Percentiles rank a stretch among this genome's conserved stretches.
Conservation (phyloP, 495 filamentous ascomycete genomes). For the Cladorrhinum samala region DNA sequence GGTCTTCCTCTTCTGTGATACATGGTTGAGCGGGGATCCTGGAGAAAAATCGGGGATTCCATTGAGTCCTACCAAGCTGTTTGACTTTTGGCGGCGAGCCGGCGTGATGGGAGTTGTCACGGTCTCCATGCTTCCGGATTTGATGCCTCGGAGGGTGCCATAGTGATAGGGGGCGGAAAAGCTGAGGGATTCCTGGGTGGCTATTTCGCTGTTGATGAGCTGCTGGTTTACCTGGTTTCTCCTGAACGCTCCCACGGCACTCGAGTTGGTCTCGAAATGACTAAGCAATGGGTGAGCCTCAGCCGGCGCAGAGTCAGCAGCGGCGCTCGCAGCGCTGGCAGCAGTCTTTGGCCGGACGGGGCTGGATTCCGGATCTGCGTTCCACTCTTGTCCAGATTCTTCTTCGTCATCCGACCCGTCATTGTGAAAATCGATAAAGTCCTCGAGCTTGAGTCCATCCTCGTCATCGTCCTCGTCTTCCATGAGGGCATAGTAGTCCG, state of each 20-base stretch:
- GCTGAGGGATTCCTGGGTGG: conserved; percentile 46
- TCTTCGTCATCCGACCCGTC: conserved; percentile 53
- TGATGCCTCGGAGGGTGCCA: conserved; percentile 49
- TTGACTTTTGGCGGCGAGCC: conserved; percentile 41
- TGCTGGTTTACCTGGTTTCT: conserved; percentile 70
- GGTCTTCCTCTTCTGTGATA: conserved; percentile 46
- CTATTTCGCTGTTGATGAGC: conserved; percentile 55
- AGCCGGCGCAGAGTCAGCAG: conserved; percentile 19
- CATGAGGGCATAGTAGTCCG: conserved; percentile 28
- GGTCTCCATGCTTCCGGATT: conserved; percentile 47
- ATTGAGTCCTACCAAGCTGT: conserved; percentile 15
- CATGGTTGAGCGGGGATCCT: conserved; percentile 34
- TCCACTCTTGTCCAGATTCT: conserved; percentile 35
- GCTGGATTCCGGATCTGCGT: conserved; percentile 42
- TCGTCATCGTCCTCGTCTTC: conserved; percentile 56
- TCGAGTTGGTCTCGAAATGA: conserved; percentile 57
- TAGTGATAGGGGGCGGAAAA: conserved; percentile 47
- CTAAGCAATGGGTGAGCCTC: conserved; percentile 46
- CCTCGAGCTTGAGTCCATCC: conserved; percentile 63
- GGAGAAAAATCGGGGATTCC: conserved; percentile 24
- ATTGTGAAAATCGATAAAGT: conserved; percentile 68
- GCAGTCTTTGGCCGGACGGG: conserved; percentile 48
- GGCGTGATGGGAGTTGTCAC: conserved; percentile 52
- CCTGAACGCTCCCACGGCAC: conserved; percentile 71
- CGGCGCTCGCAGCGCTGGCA: conserved; percentile 46